A percentile compares a stretch with the other conserved stretches of the same genome.
These are phyloP conservation scores for Phytophthora palmivora DNA, from an alignment of 352 stramenopile genomes.

Conservation along the genomic window DNA sequence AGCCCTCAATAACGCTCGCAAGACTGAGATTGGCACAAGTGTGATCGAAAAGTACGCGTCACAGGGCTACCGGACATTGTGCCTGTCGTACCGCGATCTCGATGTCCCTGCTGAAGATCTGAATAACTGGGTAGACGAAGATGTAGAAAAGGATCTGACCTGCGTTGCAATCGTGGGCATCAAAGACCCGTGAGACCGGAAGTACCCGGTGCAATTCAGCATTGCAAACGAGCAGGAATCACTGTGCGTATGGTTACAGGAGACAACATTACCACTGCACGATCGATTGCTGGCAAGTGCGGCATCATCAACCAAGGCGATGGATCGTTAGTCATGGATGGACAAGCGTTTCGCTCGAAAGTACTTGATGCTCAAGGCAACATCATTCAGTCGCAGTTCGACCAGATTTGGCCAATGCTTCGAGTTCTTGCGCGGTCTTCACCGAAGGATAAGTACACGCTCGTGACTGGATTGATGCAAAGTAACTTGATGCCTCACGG, in stretches of 20 bases:
- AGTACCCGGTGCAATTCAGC: constrained; percentile 43
- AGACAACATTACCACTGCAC: constrained; percentile 54
- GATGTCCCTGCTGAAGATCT: constrained; percentile 34
- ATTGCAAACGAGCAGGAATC: constrained; percentile 51
- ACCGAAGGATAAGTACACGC: constrained; percentile 64
- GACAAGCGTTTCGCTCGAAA: constrained; percentile 47
- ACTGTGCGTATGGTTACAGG: constrained; percentile 57
- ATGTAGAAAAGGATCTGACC: constrained; percentile 58
- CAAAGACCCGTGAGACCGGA: constrained; percentile 48
- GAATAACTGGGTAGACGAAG: constrained; percentile 53
- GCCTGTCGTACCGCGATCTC: constrained; percentile 80
- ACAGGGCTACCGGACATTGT: constrained; percentile 75
- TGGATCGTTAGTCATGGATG: constrained; percentile 59
- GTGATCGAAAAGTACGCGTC: constrained; percentile 81
- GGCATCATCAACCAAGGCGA: constrained; percentile 46
- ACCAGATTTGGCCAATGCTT: constrained; percentile 69
- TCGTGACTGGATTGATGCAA: constrained; percentile 60
- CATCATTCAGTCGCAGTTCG: constrained; percentile 59
- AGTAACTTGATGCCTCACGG: constrained; percentile 48
- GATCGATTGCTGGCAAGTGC: constrained; percentile 49
- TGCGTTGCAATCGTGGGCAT: constrained; percentile 54
- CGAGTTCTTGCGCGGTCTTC: constrained; percentile 56
- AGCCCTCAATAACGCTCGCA: constrained; percentile 31
- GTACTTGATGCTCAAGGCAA: constrained; percentile 54
- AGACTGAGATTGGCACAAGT: constrained; percentile 35